Conservation (phyloP, 306 rosid genomes). For the Corylus americana region DNA sequence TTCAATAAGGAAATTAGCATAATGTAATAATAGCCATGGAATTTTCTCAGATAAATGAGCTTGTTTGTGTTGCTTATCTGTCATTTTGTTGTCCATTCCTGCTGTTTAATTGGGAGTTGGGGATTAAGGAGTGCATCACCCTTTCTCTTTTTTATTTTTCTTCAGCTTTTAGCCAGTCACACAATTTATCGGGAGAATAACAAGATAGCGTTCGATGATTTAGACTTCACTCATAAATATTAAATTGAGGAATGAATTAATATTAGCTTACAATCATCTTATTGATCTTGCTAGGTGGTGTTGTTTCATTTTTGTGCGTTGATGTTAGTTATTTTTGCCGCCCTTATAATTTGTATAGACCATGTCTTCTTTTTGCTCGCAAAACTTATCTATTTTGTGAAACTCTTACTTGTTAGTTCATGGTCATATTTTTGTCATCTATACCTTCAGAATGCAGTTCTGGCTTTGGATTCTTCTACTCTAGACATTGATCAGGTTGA, state of each 20-base stretch:
- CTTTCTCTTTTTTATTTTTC: background rate
- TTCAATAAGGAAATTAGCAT: background rate
- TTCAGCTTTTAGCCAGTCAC: background rate
- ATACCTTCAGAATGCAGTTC: constrained; percentile 50
- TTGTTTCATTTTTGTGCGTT: background rate
- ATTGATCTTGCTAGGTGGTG: background rate
- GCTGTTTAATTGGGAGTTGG: background rate
- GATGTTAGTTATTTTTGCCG: background rate
- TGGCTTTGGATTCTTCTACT: constrained; percentile 62
- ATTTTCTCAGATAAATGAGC: constrained; percentile 1
- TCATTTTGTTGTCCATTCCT: background rate
- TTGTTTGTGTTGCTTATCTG: background rate
- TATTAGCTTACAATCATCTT: background rate
- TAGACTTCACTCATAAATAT: background rate
- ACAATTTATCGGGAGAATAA: background rate
- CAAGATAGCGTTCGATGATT: background rate
- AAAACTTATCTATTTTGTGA: background rate
- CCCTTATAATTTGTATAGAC: background rate
- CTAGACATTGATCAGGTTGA: constrained; percentile 87
- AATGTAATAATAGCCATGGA: background rate
- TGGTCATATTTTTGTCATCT: constrained; percentile 1
- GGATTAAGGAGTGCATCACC: background rate
- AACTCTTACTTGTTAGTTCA: background rate
- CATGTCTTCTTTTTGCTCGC: background rate
- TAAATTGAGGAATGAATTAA: background rate